Conservation (phyloP, 306 rosid species). For the Sechiopsis laciniata region DNA sequence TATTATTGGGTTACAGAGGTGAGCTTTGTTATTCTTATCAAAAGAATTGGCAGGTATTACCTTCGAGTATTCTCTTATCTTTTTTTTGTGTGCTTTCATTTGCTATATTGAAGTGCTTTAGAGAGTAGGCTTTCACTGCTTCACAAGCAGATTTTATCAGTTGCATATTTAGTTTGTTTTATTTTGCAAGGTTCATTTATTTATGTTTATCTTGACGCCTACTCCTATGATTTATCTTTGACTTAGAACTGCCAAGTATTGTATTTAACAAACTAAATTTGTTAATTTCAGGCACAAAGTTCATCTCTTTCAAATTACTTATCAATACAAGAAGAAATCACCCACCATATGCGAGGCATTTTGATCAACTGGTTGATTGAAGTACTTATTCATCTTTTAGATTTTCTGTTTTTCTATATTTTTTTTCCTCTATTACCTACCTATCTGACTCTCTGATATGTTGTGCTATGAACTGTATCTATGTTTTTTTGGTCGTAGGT, state of each 20-base stretch:
- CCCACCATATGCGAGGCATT: slow-evolving; percentile 72
- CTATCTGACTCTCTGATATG: slow-evolving; percentile 16
- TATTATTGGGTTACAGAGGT: slow-evolving; percentile 90
- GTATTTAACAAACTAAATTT: not conserved
- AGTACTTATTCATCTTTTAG: slow-evolving; percentile 35
- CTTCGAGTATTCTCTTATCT: slow-evolving; percentile 13
- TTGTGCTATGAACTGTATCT: slow-evolving; percentile 15
- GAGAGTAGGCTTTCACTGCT: not conserved
- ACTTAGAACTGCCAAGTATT: not conserved
- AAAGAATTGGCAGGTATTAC: not conserved
- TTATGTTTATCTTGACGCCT: not conserved
- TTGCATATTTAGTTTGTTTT: not conserved
- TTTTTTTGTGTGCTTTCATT: not conserved
- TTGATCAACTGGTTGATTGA: slow-evolving; percentile 89
- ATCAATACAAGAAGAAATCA: slow-evolving; percentile 59
- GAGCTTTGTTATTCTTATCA: not conserved
- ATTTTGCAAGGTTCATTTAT: not conserved
- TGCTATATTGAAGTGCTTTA: not conserved
- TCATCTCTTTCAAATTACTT: slow-evolving; percentile 51
- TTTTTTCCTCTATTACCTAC: not conserved
- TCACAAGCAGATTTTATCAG: not conserved
- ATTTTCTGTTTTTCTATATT: slow-evolving; percentile 14
- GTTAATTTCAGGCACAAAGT: slow-evolving; percentile 52
- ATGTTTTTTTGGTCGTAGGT: slow-evolving; percentile 44
- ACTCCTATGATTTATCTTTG: not conserved